These are phyloP conservation scores for Tolypocladium pustulatum DNA, from an alignment of 2,329 filamentous ascomycete species.

Conservation along the genomic window DNA sequence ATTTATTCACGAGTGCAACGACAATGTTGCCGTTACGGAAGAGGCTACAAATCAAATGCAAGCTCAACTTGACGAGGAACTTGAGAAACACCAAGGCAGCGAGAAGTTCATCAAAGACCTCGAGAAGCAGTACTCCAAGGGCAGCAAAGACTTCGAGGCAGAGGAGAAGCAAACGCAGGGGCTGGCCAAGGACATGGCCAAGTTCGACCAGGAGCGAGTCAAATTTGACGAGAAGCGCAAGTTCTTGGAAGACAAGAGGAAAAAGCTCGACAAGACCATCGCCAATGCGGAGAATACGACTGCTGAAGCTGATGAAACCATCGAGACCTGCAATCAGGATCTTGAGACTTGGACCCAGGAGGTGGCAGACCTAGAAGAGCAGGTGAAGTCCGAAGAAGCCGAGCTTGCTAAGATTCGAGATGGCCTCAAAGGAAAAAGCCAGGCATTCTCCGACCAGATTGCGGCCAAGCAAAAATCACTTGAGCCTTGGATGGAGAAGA, in stretches of 20 bases:
- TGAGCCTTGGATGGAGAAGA: conserved; percentile 94
- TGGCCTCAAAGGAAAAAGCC: conserved; percentile 86
- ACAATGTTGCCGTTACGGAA: conserved; percentile 79
- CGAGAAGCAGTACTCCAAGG: conserved; percentile 72
- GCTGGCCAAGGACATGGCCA: conserved; percentile 76
- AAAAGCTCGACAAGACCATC: conserved; percentile 87
- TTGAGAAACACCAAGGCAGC: conserved; percentile 84
- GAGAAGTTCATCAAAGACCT: conserved; percentile 85
- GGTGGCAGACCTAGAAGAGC: conserved; percentile 63
- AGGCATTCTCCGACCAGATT: conserved; percentile 87
- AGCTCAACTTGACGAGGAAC: conserved; percentile 70
- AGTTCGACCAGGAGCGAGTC: conserved; percentile 91
- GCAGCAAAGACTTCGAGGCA: conserved; percentile 71
- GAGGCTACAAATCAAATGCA: conserved; percentile 91
- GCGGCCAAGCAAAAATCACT: conserved; percentile 84
- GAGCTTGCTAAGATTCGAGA: conserved; percentile 79
- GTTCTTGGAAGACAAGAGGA: conserved; percentile 80
- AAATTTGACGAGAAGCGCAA: conserved; percentile 98
- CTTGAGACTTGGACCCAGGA: conserved; percentile 68
- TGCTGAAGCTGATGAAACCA: conserved; percentile 64
- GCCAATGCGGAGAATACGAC: conserved; percentile 64
- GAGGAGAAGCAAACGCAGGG: conserved; percentile 74
- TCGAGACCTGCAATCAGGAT: conserved; percentile 68
- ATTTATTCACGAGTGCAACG: conserved; percentile 76
- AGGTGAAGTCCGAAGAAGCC: conserved; percentile 68